These are phyloP conservation scores for Aspergillus uvarum DNA, from an alignment of 2,329 filamentous ascomycete genomes.

Conservation along the genomic window DNA sequence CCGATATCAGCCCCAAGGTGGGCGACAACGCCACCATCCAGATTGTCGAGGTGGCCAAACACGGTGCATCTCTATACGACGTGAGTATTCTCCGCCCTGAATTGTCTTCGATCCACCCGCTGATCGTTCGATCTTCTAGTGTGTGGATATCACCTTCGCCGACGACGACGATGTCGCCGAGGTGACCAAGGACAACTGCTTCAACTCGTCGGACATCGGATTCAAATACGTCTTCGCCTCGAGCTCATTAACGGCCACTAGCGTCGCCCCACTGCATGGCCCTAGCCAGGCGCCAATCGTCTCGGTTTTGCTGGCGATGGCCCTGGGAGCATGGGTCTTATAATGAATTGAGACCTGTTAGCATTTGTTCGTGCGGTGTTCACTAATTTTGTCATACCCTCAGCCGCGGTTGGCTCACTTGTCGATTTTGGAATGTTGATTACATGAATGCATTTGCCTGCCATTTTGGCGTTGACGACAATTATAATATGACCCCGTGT, in stretches of 20 bases:
- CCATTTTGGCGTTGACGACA: neutral
- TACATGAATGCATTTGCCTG: neutral
- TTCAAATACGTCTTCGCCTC: conserved; percentile 71
- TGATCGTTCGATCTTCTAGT: conserved; percentile 53
- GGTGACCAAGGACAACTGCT: conserved; percentile 82
- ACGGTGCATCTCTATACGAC: conserved; percentile 80
- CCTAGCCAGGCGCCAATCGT: conserved; percentile 22
- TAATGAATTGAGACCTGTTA: neutral
- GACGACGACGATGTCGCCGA: conserved; percentile 72
- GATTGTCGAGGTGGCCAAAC: conserved; percentile 76
- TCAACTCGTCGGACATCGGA: conserved; percentile 75
- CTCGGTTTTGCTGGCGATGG: conserved; percentile 27
- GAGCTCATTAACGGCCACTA: conserved; percentile 26
- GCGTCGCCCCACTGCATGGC: conserved; percentile 18
- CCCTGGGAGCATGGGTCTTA: conserved; percentile 11
- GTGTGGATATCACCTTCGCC: conserved; percentile 90
- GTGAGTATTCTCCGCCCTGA: conserved; percentile 50
- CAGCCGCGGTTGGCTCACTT: neutral
- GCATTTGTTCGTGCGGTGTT: neutral
- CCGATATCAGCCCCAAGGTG: conserved; percentile 65
- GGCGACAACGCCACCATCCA: conserved; percentile 94
- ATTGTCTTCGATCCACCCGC: no score
- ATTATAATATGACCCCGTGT: neutral
- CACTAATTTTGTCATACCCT: neutral
- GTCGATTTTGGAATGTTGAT: neutral